Conservation (phyloP, 2,329 filamentous ascomycete genomes). For the Aspergillus tanneri region DNA sequence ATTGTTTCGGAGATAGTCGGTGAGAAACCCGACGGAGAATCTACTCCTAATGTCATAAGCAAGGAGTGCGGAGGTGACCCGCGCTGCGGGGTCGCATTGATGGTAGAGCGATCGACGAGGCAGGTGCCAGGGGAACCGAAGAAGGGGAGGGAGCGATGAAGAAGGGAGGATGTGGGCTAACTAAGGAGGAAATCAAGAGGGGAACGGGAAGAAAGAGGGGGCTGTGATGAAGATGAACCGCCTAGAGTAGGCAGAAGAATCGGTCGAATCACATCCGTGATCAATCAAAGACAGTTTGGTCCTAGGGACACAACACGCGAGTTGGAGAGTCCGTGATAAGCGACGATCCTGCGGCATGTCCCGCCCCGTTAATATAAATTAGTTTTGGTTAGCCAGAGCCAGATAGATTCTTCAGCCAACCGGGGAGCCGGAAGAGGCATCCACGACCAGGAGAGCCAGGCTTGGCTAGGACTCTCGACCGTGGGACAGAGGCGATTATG, state of each 20-base stretch:
- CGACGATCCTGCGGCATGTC: conserved; percentile 14
- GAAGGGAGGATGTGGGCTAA: background rate
- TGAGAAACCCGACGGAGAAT: conserved; percentile 7
- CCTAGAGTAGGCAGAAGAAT: background rate
- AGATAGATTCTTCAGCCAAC: conserved; percentile 3
- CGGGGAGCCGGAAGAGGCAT: background rate
- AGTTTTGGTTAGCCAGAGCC: background rate
- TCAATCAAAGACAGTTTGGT: background rate
- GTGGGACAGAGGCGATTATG: background rate
- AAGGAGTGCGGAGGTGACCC: conserved; percentile 11
- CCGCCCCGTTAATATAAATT: conserved; percentile 10
- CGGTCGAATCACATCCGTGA: background rate
- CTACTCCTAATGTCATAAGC: background rate
- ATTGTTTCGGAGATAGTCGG: conserved; percentile 1
- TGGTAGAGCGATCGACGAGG: conserved; percentile 3
- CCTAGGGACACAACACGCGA: conserved; percentile 1
- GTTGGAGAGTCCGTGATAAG: conserved; percentile 10
- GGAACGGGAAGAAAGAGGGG: background rate
- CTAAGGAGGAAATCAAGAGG: conserved; percentile 5
- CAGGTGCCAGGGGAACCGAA: background rate
- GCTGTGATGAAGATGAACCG: background rate
- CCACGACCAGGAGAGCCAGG: background rate
- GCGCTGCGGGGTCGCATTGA: conserved; percentile 22
- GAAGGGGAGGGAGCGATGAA: background rate
- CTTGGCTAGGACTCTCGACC: background rate